Base-by-base conservation (phyloP, 129 eudicot genomes). In the Lactuca saligna region DNA sequence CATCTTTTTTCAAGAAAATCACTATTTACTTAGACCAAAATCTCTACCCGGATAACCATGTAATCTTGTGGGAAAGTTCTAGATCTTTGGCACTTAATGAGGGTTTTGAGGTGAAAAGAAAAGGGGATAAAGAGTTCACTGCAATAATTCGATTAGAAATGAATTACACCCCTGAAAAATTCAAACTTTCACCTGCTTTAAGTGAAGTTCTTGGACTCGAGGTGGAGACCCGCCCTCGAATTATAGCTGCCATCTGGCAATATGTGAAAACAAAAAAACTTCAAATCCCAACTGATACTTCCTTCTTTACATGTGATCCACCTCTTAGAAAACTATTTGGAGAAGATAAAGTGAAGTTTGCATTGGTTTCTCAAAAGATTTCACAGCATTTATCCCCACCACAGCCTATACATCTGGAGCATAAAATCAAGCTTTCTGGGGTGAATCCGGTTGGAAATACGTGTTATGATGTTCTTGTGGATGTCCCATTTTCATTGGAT, bases 391-490 rank as follows among this genome's bases (percentile, higher is more conserved):
- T 92, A 50, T 62, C 76, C 70, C 85, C 88, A 35, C 89, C 94
- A 13, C 95, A 79, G 55, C 95, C 95, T 16, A 82, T 92, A 76
- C 98, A 88, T 69, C 56, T 92, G 81, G 96, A 92, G 80, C 96
- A 92, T 55, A 86, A 65, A 72, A 54, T 92, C 32, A 92, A 82
- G 82, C 92, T 92, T 72, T 89, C 95, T 50, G 98, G 96, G 46
- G 74, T 44, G 61, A 54, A 56, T 71, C 95, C 85, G 34, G 78
- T 55, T 54, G 96, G 96, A 59, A 81, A 78, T 67, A 79, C 86
- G 53, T 92, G 98, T 78, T 92, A 89, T 67, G 98, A 92, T 82
- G 86, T 92, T n/a, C 82, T 82, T n/a, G 95, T 92, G 14, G 98
- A 92, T 25, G 76, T 89, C 54, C 96, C 98, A 16, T 77, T 81